These are phyloP conservation scores for Cladosporium sp. DNA, from an alignment of 2,329 filamentous ascomycete species.

Conservation along the genomic window DNA sequence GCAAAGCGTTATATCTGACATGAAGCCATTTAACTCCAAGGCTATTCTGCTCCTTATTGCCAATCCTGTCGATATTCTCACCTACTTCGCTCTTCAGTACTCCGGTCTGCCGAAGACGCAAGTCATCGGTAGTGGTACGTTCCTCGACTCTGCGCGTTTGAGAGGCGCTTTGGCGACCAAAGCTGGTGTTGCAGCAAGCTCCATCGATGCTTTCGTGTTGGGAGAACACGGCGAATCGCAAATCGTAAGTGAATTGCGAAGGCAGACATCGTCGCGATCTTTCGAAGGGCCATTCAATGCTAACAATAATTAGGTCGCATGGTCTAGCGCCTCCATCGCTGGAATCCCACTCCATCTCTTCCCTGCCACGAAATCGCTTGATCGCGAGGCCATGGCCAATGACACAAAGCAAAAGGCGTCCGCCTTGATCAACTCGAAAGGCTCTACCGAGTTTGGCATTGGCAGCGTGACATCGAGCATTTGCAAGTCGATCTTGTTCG, in stretches of 20 bases:
- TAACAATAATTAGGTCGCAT: slow-evolving; percentile 40
- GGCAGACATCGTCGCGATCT: no score
- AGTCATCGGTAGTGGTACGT: slow-evolving; percentile 52
- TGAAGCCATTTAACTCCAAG: slow-evolving; percentile 46
- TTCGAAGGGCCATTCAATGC: no score
- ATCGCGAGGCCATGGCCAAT: slow-evolving; percentile 36
- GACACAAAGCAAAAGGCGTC: slow-evolving; percentile 46
- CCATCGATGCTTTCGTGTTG: slow-evolving; percentile 43
- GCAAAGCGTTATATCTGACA: slow-evolving; percentile 43
- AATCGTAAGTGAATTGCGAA: no score
- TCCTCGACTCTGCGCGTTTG: slow-evolving; percentile 49
- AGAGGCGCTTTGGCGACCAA: slow-evolving; percentile 41
- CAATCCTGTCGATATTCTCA: slow-evolving; percentile 54
- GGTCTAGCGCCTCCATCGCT: slow-evolving; percentile 43
- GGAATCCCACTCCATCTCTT: slow-evolving; percentile 36
- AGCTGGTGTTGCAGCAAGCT: slow-evolving; percentile 35
- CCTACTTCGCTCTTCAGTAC: slow-evolving; percentile 46
- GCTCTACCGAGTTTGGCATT: slow-evolving; percentile 49
- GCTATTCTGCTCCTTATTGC: slow-evolving; percentile 50
- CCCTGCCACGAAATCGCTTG: slow-evolving; percentile 28
- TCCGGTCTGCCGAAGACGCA: slow-evolving; percentile 47
- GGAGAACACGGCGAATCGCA: slow-evolving; percentile 49
- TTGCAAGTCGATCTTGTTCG: slow-evolving; percentile 48
- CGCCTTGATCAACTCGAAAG: slow-evolving; percentile 48
- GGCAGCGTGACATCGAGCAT: slow-evolving; percentile 46